A percentile compares a stretch with the other conserved stretches of the same genome.
Conservation (phyloP, 495 filamentous ascomycete genomes). For the Gamarada debralockiae region DNA sequence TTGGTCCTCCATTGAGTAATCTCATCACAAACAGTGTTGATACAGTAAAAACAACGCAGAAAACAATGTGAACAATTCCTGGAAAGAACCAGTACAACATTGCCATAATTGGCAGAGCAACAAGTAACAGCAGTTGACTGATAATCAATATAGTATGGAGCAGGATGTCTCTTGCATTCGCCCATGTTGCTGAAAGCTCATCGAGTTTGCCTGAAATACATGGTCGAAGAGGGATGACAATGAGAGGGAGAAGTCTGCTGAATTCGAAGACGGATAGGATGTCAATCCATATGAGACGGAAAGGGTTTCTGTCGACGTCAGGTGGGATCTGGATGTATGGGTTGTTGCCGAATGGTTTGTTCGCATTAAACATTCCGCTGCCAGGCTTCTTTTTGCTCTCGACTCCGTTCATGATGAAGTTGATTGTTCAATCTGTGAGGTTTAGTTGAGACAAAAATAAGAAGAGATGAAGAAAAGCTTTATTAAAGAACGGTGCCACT, state of each 20-base stretch:
- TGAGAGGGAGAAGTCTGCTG: constrained; percentile 44
- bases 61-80: constrained; percentile 23
- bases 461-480: not conserved
- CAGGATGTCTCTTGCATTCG: constrained; percentile 47
- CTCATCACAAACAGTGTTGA: constrained; percentile 3
- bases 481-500: not conserved
- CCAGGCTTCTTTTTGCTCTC: not conserved
- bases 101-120: constrained; percentile 12
- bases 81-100: constrained; percentile 43
- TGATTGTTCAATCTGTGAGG: not conserved
- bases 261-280: constrained; percentile 47
- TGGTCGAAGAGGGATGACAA: constrained; percentile 46
- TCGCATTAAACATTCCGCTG: constrained; percentile 6
- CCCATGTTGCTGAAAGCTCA: constrained; percentile 29
- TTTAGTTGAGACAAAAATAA: not conserved
- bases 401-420: not conserved
- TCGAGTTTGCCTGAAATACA: constrained; percentile 8
- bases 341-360: constrained; percentile 16
- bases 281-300: constrained; percentile 30
- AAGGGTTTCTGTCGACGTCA: constrained; percentile 11
- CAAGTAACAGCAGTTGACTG: constrained; percentile 42
- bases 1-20: constrained; percentile 8
- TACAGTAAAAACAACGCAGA: constrained; percentile 37
- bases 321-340: constrained; percentile 9
- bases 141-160: constrained; percentile 45